Evolutionary conservation across 176 grass and related monocot species (phyloP).

Genomic region (Cenchrus purpureus): DNA sequence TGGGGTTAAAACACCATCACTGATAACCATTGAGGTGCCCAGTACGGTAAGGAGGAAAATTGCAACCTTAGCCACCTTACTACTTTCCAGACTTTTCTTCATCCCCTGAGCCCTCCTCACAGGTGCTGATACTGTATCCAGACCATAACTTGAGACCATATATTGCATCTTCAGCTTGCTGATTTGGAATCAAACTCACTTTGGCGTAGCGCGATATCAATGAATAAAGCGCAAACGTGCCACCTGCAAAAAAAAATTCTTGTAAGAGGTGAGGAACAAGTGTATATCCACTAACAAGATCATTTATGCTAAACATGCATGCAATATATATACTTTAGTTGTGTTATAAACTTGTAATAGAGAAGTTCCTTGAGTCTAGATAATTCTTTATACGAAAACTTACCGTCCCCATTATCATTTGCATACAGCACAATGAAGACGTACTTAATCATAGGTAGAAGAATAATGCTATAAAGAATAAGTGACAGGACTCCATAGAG

Average conservation of each 20-base stretch:
- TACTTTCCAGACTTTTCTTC: constrained; percentile 38
- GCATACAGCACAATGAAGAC: constrained; percentile 62
- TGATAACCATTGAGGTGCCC: constrained; percentile 61
- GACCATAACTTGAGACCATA: constrained; percentile 44
- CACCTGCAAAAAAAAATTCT: constrained; percentile 32
- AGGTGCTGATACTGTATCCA: constrained; percentile 30
- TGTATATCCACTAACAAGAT: not conserved
- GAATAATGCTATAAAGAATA: constrained; percentile 55
- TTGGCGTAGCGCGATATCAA: constrained; percentile 58
- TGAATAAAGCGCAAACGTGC: constrained; percentile 69
- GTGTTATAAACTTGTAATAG: too few relatives aligned
- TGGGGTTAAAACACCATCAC: constrained; percentile 63
- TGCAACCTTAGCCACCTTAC: constrained; percentile 24
- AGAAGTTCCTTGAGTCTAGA: not conserved
- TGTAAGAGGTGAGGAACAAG: not conserved
- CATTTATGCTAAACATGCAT: not conserved
- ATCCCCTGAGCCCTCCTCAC: constrained; percentile 41
- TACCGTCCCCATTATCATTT: constrained; percentile 61
- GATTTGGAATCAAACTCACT: constrained; percentile 54
- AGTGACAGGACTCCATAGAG: constrained; percentile 55
- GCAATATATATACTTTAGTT: too few relatives aligned
- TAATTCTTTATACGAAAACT: not conserved
- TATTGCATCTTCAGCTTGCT: constrained; percentile 52
- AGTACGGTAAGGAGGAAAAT: constrained; percentile 49
- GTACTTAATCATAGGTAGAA: constrained; percentile 59